A percentile compares a stretch with the other conserved stretches of the same genome.
These are phyloP conservation scores for Xylariomycetidae sp. DNA, from an alignment of 2,329 filamentous ascomycete genomes.

Conservation along the genomic window DNA sequence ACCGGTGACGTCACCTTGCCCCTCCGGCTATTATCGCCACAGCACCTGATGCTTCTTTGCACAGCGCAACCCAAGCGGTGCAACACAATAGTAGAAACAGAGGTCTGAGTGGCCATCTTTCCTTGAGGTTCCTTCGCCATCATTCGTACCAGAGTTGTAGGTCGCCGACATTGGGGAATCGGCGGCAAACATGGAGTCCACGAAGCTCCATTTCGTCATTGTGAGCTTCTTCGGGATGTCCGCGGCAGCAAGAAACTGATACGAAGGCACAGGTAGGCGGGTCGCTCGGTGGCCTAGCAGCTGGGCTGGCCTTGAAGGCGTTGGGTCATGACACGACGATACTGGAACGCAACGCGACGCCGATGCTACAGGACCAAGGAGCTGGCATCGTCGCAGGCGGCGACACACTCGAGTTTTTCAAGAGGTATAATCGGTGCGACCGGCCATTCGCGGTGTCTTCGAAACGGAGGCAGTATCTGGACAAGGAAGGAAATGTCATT, in stretches of 20 bases:
- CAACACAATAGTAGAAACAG: too few relatives aligned
- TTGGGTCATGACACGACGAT: conserved; percentile 36
- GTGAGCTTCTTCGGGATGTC: conserved; percentile 7
- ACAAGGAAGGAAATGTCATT: conserved; percentile 26
- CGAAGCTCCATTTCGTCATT: conserved; percentile 22
- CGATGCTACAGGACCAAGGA: conserved; percentile 40
- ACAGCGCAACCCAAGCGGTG: too few relatives aligned
- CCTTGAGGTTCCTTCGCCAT: too few relatives aligned
- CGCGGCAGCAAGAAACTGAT: conserved; percentile 1
- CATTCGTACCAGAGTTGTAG: too few relatives aligned
- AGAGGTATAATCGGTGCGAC: conserved; percentile 32
- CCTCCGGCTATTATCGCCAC: too few relatives aligned
- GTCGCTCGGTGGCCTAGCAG: conserved; percentile 34
- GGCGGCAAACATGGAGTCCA: background rate
- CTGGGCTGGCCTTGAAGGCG: conserved; percentile 33
- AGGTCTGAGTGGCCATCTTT: too few relatives aligned
- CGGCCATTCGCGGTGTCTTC: conserved; percentile 26
- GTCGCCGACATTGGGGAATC: background rate
- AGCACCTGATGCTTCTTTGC: too few relatives aligned
- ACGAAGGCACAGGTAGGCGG: conserved; percentile 30
- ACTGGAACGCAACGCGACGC: conserved; percentile 36
- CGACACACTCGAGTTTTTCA: conserved; percentile 35
- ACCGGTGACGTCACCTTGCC: too few relatives aligned
- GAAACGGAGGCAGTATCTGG: conserved; percentile 27
- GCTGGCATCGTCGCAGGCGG: conserved; percentile 41